Evolutionary conservation across 768 basidiomycete species (phyloP).

Genomic region (Mycena kentingensis): DNA sequence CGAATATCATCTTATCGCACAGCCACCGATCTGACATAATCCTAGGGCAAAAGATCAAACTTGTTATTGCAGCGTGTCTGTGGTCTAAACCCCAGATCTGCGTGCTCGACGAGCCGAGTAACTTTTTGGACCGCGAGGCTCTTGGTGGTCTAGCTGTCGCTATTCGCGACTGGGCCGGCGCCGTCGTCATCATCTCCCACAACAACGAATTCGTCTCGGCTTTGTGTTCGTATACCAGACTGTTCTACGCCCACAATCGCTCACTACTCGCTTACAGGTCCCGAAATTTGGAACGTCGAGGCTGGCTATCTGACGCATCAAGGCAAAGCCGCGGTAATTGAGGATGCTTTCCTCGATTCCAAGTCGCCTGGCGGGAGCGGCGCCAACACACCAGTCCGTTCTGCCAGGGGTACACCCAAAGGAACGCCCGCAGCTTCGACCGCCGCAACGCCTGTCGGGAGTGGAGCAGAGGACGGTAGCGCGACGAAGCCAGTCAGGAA

Average conservation of each 20-base stretch:
- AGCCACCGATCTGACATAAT: no score
- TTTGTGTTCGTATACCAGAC: conserved; percentile 57
- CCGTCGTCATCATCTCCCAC: conserved; percentile 95
- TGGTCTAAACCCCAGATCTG: conserved; percentile 95
- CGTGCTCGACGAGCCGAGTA: conserved; percentile 88
- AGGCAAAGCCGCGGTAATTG: conserved; percentile 84
- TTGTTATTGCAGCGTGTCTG: conserved; percentile 90
- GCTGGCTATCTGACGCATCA: conserved; percentile 81
- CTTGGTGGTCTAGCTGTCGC: conserved; percentile 93
- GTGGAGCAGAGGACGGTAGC: conserved; percentile 69
- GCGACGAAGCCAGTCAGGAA: conserved; percentile 53
- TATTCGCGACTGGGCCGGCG: conserved; percentile 93
- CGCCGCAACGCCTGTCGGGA: conserved; percentile 73
- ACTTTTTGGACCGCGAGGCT: conserved; percentile 96
- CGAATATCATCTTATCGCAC: conserved; percentile 46
- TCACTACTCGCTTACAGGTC: conserved; percentile 49
- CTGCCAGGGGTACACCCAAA: conserved; percentile 68
- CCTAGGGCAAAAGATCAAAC: conserved; percentile 99
- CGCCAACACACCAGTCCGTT: conserved; percentile 68
- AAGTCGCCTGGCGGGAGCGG: conserved; percentile 74
- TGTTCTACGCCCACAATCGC: no score
- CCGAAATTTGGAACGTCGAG: conserved; percentile 95
- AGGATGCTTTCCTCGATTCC: conserved; percentile 76
- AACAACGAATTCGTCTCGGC: conserved; percentile 87
- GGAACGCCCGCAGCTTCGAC: conserved; percentile 71